Evolutionary conservation across 2,329 filamentous ascomycete genomes (phyloP), one percentile per base, ranked within the genome.

Genomic region (Anthostomella pinea): DNA sequence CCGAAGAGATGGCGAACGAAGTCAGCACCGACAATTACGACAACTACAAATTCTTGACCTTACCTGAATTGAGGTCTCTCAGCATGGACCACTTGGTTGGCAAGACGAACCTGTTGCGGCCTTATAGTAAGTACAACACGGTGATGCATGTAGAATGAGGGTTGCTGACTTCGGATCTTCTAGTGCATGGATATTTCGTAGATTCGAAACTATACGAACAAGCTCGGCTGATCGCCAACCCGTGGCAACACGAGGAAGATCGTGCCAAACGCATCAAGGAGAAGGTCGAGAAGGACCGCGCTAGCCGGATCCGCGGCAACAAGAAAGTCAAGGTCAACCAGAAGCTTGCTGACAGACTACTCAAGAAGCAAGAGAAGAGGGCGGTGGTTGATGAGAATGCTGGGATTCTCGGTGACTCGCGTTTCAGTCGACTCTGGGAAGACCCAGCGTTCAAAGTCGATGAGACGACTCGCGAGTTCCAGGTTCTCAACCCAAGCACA

Each of bases 271-370:
- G 85, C 49, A 81, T 98, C 52, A 88, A 91, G 63, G 87, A 95
- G 59, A 95, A 91, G 74, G 88, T 98, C 46, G 88, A 95, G 58
- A 95, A 96, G 68, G 90, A 97, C 66, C 81, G 93, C n/a, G 87
- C 93, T 57, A 94, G 83, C 60, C 79, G 93, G 50, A 97, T 98
- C 56, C 80, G 93, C 52, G 90, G 91, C 48, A 88, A 83, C 65
- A 96, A 95, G 72, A 96, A 95, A 73, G 85, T 94, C 70, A 97
- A 96, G 73, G 89, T 98, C 68, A 98, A 98, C 63, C 81, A 89
- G 57, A 83, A 77, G 48, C 64, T 86, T 46, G 85, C 85, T 42
- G 84, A 91, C 58, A 88, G 85, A 60, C 77, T 78, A 49, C 80
- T 79, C 69, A 77, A 79, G 58, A 75, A 75, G 46, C 77, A 79